Percentiles rank a stretch among this genome's conserved stretches.
phyloP scores from a whole-genome alignment of 768 basidiomycete species.

The Lentinula aciculospora region DNA sequence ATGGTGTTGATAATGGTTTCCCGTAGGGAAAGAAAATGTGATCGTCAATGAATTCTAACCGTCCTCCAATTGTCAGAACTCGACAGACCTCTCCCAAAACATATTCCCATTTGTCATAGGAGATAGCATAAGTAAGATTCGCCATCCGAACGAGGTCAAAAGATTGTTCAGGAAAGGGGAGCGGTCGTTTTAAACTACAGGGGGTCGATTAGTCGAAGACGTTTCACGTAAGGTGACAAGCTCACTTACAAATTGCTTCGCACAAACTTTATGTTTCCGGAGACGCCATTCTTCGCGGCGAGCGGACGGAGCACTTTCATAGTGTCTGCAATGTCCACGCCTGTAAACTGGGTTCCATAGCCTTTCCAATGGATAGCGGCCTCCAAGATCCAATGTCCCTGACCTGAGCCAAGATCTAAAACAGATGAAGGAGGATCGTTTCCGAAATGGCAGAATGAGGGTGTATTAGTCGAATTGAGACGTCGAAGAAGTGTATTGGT shows the following conservation, averaged over 20 bases:
- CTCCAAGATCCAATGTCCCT: slow-evolving; percentile 44
- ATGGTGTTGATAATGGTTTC: slow-evolving; percentile 10
- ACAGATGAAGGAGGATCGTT: slow-evolving; percentile 30
- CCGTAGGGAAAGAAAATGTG: slow-evolving; percentile 39
- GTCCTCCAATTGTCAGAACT: slow-evolving; percentile 41
- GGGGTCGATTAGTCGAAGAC: background rate
- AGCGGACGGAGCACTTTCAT: slow-evolving; percentile 13
- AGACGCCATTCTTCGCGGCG: slow-evolving; percentile 13
- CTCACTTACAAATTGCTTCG: slow-evolving; percentile 17
- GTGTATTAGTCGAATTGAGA: slow-evolving; percentile 24
- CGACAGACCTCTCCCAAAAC: slow-evolving; percentile 40
- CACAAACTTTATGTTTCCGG: slow-evolving; percentile 17
- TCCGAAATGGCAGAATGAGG: slow-evolving; percentile 19
- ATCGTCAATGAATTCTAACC: slow-evolving; percentile 50
- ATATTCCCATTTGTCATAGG: slow-evolving; percentile 37
- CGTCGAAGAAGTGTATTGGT: slow-evolving; percentile 31
- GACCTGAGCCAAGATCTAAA: slow-evolving; percentile 52
- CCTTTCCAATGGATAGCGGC: slow-evolving; percentile 43
- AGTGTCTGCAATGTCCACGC: slow-evolving; percentile 18
- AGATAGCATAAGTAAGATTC: slow-evolving; percentile 36
- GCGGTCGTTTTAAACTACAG: slow-evolving; percentile 30
- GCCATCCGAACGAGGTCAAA: slow-evolving; percentile 56
- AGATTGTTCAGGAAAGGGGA: slow-evolving; percentile 41
- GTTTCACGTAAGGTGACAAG: background rate
- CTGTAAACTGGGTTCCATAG: slow-evolving; percentile 32